phyloP scores from a whole-genome alignment of 1,284 basidiomycete genomes.

The Inonotus obliquus region DNA sequence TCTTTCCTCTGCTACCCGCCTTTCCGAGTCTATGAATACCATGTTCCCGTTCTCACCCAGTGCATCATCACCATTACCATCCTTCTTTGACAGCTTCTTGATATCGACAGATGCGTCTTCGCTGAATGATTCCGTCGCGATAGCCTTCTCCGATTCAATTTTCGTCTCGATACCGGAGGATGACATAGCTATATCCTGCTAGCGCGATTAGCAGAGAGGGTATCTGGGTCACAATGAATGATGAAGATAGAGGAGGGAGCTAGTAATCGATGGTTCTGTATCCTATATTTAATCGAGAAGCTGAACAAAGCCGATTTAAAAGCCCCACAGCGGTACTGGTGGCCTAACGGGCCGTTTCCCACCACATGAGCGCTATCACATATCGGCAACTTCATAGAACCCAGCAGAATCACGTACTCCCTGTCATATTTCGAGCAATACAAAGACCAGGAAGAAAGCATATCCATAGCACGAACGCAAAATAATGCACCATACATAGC shows the following conservation, averaged over 20 bases:
- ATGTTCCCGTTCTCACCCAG: not conserved
- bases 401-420: not conserved
- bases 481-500: not conserved
- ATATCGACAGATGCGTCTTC: not conserved
- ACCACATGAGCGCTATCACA: not conserved
- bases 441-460: not conserved
- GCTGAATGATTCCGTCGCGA: not conserved
- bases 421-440: not conserved
- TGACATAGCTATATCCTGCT: not conserved
- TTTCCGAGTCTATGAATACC: constrained; percentile 32
- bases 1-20: constrained; percentile 30
- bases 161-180: not conserved
- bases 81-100: not conserved
- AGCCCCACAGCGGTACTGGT: not conserved
- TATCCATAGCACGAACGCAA: too few species aligned
- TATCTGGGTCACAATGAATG: not conserved
- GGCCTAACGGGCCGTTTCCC: not conserved
- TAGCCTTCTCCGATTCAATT: not conserved
- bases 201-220: not conserved
- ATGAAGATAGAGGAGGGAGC: not conserved
- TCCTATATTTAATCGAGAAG: not conserved
- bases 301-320: not conserved
- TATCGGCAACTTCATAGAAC: not conserved
- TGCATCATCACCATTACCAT: not conserved
- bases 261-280: not conserved